Base-by-base conservation (phyloP, 2,329 filamentous ascomycete species). In the Aspergillus arachidicola region DNA sequence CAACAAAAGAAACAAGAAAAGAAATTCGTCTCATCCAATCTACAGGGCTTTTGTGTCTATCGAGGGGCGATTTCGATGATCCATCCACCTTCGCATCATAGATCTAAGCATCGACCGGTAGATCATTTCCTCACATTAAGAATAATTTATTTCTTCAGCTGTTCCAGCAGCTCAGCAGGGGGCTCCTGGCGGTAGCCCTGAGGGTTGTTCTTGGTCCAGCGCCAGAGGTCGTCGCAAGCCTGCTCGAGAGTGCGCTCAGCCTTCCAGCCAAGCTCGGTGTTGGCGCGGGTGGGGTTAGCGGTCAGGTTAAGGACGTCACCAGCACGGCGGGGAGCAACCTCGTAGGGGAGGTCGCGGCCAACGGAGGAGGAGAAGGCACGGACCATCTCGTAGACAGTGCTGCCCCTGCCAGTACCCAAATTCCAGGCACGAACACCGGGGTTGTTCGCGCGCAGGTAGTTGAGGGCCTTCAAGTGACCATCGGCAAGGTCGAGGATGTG, bases 341-440 rank as follows among this genome's bases (percentile, higher is more conserved):
- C 86, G 82, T 98, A 98, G 43, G 91, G 86, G 30, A 99, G 85
- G 62, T 95, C 88, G 57, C 89, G 90, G 66, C 95, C 95, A 26
- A 97, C 94, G 21, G 92, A 93, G 57, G 87, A 81, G 81, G 89
- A 91, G 83, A 99, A 99, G 59, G 95, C 94, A 71, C 94, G 92
- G 86, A 99, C 89, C 84, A 99, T 99, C 78, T 99, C 94, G 76
- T 94, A 95, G 62, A 99, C 95, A 26, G 95, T 99, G 80, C 91
- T 96, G 71, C 95, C 95, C 71, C 91, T 92, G 65, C 95, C 95
- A 0, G 94, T 97, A 63, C 96, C 96, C 70, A 99, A 79, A 81
- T 99, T 99, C 94, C 94, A 99, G 61, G 93, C 94, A 77, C 92
- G 91, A 69, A 97, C 91, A 61, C 95, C 95, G 21, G 95, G 94